phyloP scores from a whole-genome alignment of 139 green algal genomes.

The Pleodorina starrii region DNA sequence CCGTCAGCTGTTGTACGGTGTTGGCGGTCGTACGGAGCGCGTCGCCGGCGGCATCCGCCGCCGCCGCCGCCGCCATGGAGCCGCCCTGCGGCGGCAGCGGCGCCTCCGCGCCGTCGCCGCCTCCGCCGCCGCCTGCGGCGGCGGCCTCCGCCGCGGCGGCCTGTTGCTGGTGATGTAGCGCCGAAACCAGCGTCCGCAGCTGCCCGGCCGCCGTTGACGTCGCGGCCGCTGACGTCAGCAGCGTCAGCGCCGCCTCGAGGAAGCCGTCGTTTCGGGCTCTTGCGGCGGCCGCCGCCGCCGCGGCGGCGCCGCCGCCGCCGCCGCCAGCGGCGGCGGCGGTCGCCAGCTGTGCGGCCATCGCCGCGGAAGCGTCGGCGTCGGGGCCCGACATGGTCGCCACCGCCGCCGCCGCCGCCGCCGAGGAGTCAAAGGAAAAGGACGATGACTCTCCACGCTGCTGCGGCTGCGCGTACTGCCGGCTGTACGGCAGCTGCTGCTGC shows the following conservation, averaged over 20 bases:
- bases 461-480: not conserved
- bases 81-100: not conserved
- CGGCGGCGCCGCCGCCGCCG: not conserved
- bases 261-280: not conserved
- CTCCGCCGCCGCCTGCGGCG: too few relatives aligned
- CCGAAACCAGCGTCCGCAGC: slow-evolving; percentile 37
- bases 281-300: not conserved
- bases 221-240: slow-evolving; percentile 42
- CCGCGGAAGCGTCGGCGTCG: not conserved
- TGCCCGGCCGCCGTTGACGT: slow-evolving; percentile 29
- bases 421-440: not conserved
- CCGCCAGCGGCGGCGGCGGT: not conserved
- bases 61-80: not conserved
- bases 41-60: slow-evolving; percentile 8
- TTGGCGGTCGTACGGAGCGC: slow-evolving; percentile 37
- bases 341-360: slow-evolving; percentile 20
- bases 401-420: not conserved
- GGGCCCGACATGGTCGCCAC: slow-evolving; percentile 14
- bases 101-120: not conserved
- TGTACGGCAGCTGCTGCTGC: not conserved
- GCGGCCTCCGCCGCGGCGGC: not conserved
- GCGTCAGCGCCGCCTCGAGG: slow-evolving; percentile 36
- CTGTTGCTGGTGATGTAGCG: slow-evolving; percentile 29
- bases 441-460: not conserved
- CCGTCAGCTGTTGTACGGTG: slow-evolving; percentile 49